These are phyloP conservation scores for Botrytis fabae DNA, from an alignment of 2,329 filamentous ascomycete genomes.

Conservation along the genomic window DNA sequence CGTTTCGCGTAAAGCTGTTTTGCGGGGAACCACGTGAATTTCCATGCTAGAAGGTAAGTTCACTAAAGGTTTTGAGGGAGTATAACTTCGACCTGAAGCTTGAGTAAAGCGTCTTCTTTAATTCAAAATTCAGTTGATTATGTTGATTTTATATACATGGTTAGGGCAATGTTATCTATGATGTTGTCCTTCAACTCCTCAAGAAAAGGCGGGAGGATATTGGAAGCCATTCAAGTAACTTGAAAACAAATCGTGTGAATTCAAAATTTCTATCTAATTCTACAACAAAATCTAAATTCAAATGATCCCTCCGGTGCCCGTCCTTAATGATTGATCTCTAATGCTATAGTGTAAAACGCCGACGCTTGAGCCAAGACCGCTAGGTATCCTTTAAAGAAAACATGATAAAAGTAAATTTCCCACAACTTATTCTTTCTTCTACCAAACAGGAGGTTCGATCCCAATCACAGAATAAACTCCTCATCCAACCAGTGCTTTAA, in stretches of 20 bases:
- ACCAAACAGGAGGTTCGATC: background rate
- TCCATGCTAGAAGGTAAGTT: background rate
- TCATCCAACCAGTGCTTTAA: slow-evolving; percentile 77
- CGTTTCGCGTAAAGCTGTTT: slow-evolving; percentile 25
- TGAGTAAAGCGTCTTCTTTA: background rate
- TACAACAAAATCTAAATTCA: background rate
- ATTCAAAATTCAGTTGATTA: background rate
- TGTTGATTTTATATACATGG: background rate
- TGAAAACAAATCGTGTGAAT: background rate
- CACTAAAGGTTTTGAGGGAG: background rate
- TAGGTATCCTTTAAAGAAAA: slow-evolving; percentile 2
- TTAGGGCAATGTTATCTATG: background rate
- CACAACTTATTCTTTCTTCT: background rate
- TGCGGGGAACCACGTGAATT: slow-evolving; percentile 22
- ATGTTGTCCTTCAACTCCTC: background rate
- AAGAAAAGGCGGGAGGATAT: background rate
- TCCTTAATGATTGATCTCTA: background rate
- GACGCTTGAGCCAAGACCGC: background rate
- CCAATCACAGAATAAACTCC: slow-evolving; percentile 55
- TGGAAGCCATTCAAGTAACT: background rate
- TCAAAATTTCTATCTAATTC: background rate
- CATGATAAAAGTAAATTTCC: background rate
- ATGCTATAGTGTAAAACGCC: slow-evolving; percentile 20
- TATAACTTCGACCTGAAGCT: background rate
- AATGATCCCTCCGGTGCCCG: background rate